Conservation (phyloP, 2,329 filamentous ascomycete genomes). For the Dothiorella sarmentorum region DNA sequence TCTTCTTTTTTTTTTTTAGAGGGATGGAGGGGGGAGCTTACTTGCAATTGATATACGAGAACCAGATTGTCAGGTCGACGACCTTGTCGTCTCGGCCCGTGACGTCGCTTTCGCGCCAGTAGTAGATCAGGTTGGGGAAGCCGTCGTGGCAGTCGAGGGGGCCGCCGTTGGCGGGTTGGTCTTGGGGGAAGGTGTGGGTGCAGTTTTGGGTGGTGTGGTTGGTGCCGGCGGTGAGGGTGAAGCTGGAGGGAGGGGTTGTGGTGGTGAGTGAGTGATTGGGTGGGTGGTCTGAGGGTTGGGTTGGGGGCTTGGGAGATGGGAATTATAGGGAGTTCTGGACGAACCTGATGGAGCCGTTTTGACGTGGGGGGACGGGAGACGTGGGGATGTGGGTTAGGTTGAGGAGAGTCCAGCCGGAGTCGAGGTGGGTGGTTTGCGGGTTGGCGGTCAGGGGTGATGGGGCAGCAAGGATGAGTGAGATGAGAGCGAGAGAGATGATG, state of each 20-base stretch:
- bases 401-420: background rate
- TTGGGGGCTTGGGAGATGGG: too few species aligned
- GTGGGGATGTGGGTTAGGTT: conserved; percentile 6
- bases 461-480: background rate
- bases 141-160: background rate
- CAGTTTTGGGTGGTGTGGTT: background rate
- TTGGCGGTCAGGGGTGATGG: background rate
- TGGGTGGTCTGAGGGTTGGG: too few species aligned
- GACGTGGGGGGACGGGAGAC: background rate
- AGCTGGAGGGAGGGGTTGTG: too few species aligned
- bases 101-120: background rate
- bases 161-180: background rate
- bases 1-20: background rate
- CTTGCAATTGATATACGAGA: background rate
- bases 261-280: too few species aligned
- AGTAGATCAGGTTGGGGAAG: background rate
- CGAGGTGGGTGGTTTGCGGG: background rate
- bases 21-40: background rate
- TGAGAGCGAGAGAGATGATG: background rate
- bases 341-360: conserved; percentile 1
- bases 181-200: background rate
- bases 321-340: too few species aligned
- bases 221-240: background rate
- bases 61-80: background rate
- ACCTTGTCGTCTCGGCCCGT: background rate